Percentiles rank a stretch among this genome's conserved stretches.
These are phyloP conservation scores for Paecilomyces formosus DNA, from an alignment of 2,329 filamentous ascomycete genomes.

Conservation along the genomic window DNA sequence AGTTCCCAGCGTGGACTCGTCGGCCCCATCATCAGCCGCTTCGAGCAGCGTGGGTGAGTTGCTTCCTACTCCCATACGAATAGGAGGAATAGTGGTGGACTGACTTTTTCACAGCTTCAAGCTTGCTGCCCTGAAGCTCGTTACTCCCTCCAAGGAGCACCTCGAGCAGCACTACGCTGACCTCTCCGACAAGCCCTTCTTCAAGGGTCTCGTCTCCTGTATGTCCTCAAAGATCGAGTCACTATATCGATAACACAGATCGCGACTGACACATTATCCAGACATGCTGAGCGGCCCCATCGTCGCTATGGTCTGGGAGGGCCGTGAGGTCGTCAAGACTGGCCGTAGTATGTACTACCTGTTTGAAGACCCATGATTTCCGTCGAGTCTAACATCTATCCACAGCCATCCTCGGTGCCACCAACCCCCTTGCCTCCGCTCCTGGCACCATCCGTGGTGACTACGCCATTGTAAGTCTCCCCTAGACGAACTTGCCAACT, in stretches of 20 bases:
- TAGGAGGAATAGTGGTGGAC: constrained; percentile 6
- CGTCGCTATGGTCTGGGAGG: constrained; percentile 99
- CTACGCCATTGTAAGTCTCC: constrained; percentile 59
- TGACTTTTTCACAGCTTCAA: constrained; percentile 63
- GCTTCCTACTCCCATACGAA: background rate
- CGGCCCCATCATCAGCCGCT: constrained; percentile 95
- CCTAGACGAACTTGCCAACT: background rate
- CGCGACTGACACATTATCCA: constrained; percentile 33
- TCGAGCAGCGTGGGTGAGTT: constrained; percentile 86
- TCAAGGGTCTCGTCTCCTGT: constrained; percentile 89
- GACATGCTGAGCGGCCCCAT: constrained; percentile 98
- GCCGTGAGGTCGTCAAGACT: constrained; percentile 97
- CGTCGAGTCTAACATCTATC: constrained; percentile 8
- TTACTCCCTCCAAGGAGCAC: constrained; percentile 82
- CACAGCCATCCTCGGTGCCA: constrained; percentile 85
- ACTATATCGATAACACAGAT: constrained; percentile 1
- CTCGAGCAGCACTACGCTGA: constrained; percentile 98
- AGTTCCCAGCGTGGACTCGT: constrained; percentile 77
- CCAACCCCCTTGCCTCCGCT: constrained; percentile 90
- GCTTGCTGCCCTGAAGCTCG: constrained; percentile 95
- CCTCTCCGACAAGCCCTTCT: constrained; percentile 92
- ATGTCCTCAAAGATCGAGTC: constrained; percentile 43
- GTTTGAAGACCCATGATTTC: background rate
- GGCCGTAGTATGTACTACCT: constrained; percentile 63
- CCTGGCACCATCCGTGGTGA: constrained; percentile 98